Evolutionary conservation across 2,329 filamentous ascomycete species (phyloP).

Genomic region (Plenodomus biglobosus): DNA sequence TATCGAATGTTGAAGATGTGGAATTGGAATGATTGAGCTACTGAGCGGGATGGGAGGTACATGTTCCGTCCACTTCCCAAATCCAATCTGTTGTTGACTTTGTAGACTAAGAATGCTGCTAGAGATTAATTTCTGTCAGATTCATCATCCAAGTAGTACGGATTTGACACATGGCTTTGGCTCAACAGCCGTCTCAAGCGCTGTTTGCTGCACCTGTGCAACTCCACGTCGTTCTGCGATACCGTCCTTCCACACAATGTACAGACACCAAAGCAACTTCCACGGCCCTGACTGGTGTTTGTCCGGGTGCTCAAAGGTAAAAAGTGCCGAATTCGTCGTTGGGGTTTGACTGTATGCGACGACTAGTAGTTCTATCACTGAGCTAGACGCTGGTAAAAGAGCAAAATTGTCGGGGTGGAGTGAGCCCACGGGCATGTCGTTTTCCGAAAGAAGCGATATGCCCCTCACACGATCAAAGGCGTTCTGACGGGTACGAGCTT

Average conservation of each 20-base stretch:
- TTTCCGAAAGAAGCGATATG: background rate
- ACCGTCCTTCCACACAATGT: conserved; percentile 2
- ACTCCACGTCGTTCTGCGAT: conserved; percentile 4
- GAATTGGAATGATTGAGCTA: too few species aligned
- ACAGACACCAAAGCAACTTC: conserved; percentile 2
- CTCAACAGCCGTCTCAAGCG: background rate
- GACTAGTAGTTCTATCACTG: background rate
- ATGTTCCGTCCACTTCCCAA: too few species aligned
- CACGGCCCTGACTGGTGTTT: background rate
- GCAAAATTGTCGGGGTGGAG: conserved; percentile 1
- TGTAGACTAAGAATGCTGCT: too few species aligned
- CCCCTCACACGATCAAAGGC: background rate
- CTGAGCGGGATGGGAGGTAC: too few species aligned
- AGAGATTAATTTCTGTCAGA: too few species aligned
- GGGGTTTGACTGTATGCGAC: conserved; percentile 1
- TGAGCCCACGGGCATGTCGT: background rate
- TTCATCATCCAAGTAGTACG: background rate
- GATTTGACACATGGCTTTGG: background rate
- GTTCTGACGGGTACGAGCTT: background rate
- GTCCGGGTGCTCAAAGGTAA: background rate
- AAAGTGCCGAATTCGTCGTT: background rate
- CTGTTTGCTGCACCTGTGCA: conserved; percentile 1
- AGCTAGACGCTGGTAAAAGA: background rate
- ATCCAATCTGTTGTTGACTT: too few species aligned
- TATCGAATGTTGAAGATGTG: too few species aligned